Evolutionary conservation across 345 rosid genomes (phyloP), one percentile per base, ranked within the genome.

Genomic region (Ailanthus altissimus): DNA sequence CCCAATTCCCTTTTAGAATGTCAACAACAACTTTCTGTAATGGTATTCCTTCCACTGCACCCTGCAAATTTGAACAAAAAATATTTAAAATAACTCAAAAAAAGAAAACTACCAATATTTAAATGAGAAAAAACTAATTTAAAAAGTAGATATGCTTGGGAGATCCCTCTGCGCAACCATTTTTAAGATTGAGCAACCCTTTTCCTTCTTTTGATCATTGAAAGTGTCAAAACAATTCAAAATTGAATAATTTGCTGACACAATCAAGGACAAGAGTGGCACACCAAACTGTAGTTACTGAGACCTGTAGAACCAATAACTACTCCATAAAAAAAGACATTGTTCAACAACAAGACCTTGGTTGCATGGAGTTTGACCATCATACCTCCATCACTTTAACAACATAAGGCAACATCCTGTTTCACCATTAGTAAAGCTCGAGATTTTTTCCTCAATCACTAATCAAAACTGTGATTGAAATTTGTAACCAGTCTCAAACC

Each of bases 1-100:
- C 93, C 98, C 98, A 94, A 7, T 86, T 85, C 70, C 84, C 94
- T 13, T 88, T 88, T 71, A 96, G 82, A 67, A 93, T 88, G 78
- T 78, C 82, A 58, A 81, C 69, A 65, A 91, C 75, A 67, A 89
- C 86, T 50, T 96, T 97, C 69, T 84, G 76, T 75, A 92, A 75
- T 54, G 93, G 92, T 75, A 85, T 49, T 74, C 84, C 93, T 42
- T 81, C 68, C 38, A 59, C 74, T 36, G 88, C 86, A 82, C 46
- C 89, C 99, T 95, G 81, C 75, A 86, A 80, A 58, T 5, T 70
- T 63, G 49, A 78, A 8, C 47, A 64, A 75, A 56, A 60, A 77
- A 50, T 1, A 28, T 4, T 36, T 43, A 0, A 4, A 50, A 36
- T 6, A 51, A 70, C 43, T 51, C 14, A 9, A 51, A 50, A 70